phyloP scores from a whole-genome alignment of 2,329 filamentous ascomycete species.

The Teratosphaeria zuluensis region DNA sequence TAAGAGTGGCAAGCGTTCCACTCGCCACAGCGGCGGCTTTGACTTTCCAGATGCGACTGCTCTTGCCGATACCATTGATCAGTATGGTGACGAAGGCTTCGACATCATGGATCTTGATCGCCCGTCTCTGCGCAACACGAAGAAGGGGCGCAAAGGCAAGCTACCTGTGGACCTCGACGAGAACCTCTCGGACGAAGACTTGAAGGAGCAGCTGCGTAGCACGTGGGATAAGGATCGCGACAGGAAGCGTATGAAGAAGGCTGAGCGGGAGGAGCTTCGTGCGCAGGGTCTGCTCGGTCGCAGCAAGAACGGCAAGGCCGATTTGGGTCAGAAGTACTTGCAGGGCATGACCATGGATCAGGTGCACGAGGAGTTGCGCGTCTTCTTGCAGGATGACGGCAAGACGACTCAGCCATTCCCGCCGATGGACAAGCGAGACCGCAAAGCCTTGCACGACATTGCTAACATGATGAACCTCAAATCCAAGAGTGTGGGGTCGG shows the following conservation, averaged over 20 bases:
- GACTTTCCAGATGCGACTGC: conserved; percentile 41
- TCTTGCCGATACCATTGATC: conserved; percentile 51
- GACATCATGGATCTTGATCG: conserved; percentile 78
- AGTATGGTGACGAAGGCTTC: conserved; percentile 60
- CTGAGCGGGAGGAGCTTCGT: conserved; percentile 37
- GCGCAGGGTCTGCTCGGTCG: conserved; percentile 31
- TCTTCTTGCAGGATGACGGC: conserved; percentile 56
- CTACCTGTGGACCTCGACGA: conserved; percentile 23
- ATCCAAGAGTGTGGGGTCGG: conserved; percentile 72
- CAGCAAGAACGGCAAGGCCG: conserved; percentile 30
- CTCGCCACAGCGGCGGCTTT: conserved; percentile 6
- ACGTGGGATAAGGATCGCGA: conserved; percentile 36
- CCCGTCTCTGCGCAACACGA: conserved; percentile 55
- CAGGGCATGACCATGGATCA: conserved; percentile 62
- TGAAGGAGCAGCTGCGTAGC: conserved; percentile 30
- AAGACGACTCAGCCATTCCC: conserved; percentile 63
- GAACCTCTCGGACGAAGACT: conserved; percentile 35
- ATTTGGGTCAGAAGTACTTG: conserved; percentile 60
- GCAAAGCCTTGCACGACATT: conserved; percentile 71
- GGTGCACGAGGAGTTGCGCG: conserved; percentile 60
- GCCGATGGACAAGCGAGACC: conserved; percentile 69
- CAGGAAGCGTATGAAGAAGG: conserved; percentile 39
- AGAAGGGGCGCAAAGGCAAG: conserved; percentile 50
- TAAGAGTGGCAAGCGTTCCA: conserved; percentile 10
- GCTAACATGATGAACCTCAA: conserved; percentile 67